phyloP scores from a whole-genome alignment of 2,329 filamentous ascomycete genomes.

The Diaporthe batatas region DNA sequence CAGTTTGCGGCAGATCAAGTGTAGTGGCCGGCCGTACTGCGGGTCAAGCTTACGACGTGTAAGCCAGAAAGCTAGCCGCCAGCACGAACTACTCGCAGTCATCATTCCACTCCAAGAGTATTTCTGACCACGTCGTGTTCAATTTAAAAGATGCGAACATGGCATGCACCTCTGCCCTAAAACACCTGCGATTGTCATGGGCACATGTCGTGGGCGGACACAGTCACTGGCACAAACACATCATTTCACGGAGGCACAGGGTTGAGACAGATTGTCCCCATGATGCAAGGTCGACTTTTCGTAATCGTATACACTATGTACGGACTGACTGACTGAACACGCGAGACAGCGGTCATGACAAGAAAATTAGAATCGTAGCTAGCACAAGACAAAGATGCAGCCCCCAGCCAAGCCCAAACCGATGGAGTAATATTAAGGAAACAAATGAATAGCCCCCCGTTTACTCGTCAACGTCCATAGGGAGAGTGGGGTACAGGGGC shows the following conservation, averaged over 20 bases:
- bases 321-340: constrained; percentile 18
- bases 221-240: not conserved
- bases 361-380: constrained; percentile 22
- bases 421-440: not conserved
- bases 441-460: not conserved
- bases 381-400: constrained; percentile 15
- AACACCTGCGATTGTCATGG: not conserved
- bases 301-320: constrained; percentile 15
- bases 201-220: not conserved
- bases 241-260: not conserved
- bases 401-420: constrained; percentile 6
- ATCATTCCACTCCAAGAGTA: not conserved
- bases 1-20: not conserved
- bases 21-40: not conserved
- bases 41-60: too few species aligned
- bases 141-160: not conserved
- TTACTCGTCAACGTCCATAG: constrained; percentile 42
- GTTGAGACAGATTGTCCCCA: not conserved
- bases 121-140: not conserved
- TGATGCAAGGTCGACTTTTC: constrained; percentile 13
- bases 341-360: constrained; percentile 12
- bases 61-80: too few species aligned
- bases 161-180: not conserved
- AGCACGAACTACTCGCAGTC: not conserved
- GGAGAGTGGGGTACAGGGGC: constrained; percentile 54